A percentile compares a stretch with the other conserved stretches of the same genome.
Conservation (phyloP, 352 stramenopile genomes). For the Phytophthora citricola region DNA sequence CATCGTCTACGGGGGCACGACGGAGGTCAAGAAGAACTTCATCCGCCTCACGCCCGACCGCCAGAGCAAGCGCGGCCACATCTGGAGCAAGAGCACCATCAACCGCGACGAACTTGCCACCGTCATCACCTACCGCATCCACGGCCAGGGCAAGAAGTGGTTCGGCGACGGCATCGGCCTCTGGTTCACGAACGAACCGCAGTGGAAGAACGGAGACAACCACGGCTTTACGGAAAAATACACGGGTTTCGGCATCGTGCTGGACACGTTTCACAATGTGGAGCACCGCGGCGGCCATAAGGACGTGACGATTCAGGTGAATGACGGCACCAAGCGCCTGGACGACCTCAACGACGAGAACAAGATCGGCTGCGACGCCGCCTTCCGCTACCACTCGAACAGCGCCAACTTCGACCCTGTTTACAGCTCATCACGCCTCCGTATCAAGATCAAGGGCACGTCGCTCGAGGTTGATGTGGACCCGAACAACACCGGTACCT, state of each 20-base stretch:
- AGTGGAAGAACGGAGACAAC: slow-evolving; percentile 69
- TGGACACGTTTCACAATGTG: slow-evolving; percentile 86
- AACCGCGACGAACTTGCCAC: slow-evolving; percentile 57
- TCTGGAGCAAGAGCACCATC: slow-evolving; percentile 66
- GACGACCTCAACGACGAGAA: slow-evolving; percentile 73
- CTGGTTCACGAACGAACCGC: slow-evolving; percentile 71
- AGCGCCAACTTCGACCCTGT: slow-evolving; percentile 76
- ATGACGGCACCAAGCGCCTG: slow-evolving; percentile 77
- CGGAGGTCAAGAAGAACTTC: slow-evolving; percentile 86
- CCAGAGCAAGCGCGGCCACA: slow-evolving; percentile 80
- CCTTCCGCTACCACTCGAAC: slow-evolving; percentile 79
- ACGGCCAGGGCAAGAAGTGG: slow-evolving; percentile 78
- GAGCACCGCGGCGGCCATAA: slow-evolving; percentile 83
- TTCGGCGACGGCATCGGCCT: slow-evolving; percentile 81
- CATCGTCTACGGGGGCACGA: slow-evolving; percentile 60
- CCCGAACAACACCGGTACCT: slow-evolving; percentile 55
- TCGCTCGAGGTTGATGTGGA: slow-evolving; percentile 72
- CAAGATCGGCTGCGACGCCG: slow-evolving; percentile 79
- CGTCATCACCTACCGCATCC: slow-evolving; percentile 81
- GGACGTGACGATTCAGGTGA: slow-evolving; percentile 82
- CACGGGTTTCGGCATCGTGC: slow-evolving; percentile 71
- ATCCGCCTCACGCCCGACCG: slow-evolving; percentile 81
- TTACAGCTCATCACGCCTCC: slow-evolving; percentile 72
- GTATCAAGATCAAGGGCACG: slow-evolving; percentile 66
- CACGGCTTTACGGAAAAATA: slow-evolving; percentile 81